Evolutionary conservation across 768 basidiomycete species (phyloP), one percentile per base, ranked within the genome.

Genomic region (Auriscalpium orientale): DNA sequence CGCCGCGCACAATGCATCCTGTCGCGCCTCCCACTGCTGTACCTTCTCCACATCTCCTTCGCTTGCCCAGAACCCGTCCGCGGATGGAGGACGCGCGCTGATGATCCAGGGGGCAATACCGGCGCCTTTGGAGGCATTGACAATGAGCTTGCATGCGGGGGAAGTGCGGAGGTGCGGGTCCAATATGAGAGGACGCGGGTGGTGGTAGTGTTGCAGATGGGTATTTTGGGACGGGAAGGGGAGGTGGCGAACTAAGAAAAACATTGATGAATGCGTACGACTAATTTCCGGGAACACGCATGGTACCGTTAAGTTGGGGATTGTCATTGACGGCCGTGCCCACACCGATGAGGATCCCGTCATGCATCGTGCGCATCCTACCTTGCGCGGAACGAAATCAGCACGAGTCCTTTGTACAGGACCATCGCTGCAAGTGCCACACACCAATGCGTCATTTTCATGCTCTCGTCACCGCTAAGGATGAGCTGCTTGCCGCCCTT

Each of bases 381-480:
- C 50, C 49, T 58, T 64, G 58, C 47, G 40, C 48, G 52, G 48
- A 49, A 45, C 53, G 43, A n/a, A 15, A 8, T 18, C n/a, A 28
- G 28, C 4, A 28, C 28, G 28, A 28, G 28, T 28, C 28, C 28
- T 28, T 28, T 28, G 28, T 28, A 28, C 28, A 28, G 5, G 20
- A 21, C 20, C 20, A 40, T 51, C 15, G 51, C 12, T 43, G 18
- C 1, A 43, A 18, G 40, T 8, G 13, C 18, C 40, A 43, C 79
- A 59, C 64, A 92, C 94, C 90, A 89, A 69, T 98, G 95, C 11
- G 95, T 98, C 87, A 99, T 91, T 44, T 80, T 60, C 85, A 95
- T 87, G 69, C 89, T 92, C 64, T 97, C 89, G 47, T 75, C 71
- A 8, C 95, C 91, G 62, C 91, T 94, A 40, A 99, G 74, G 34